Base-by-base conservation (phyloP, 257 asterid genomes). In the Cruciata laevipes region DNA sequence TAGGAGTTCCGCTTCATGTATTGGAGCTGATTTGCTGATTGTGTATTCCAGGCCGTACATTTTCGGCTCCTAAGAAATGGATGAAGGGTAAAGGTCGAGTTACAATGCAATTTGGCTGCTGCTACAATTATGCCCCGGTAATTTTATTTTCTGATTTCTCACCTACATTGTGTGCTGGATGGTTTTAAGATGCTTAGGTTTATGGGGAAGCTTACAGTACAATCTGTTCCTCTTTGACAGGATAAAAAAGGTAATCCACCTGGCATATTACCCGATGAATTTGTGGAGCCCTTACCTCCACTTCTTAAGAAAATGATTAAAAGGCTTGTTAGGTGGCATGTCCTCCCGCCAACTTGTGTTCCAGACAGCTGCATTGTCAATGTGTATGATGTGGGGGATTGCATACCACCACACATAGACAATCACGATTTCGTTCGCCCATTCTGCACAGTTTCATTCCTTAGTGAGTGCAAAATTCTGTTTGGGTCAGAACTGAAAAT, bases 391-490 rank as follows among this genome's bases (percentile, higher is more conserved):
- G 81, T 72, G 68, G 87, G 82, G 18, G 82, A 82, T 56, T 79
- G 83, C 75, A 82, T 82, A 70, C 83, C 82, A 56, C 86, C 83
- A 4, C 86, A 78, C 61, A 76, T 82, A 40, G 87, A 82, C 71
- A 79, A 72, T 77, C 87, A 77, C 56, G 87, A 82, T 24, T 82
- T 82, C 64, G 60, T 70, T 5, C 76, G 84, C 23, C 86, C 86
- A 2, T 82, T 82, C 67, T 79, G 84, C 58, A 79, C 82, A 0
- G 81, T 82, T 13, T 82, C 84, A 31, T 82, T 79, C 72, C 81
- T 82, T 37, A 79, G 84, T 23, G 84, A 79, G 52, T 82, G 84
- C 76, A 21, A 72, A 25, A 76, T 77, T 42, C 14, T 82, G 63
- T 82, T 82, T 25, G 84, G 87, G 20, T 69, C 79, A 27, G 73